Conservation (phyloP, 495 filamentous ascomycete species). For the Penicillium chermesinum region DNA sequence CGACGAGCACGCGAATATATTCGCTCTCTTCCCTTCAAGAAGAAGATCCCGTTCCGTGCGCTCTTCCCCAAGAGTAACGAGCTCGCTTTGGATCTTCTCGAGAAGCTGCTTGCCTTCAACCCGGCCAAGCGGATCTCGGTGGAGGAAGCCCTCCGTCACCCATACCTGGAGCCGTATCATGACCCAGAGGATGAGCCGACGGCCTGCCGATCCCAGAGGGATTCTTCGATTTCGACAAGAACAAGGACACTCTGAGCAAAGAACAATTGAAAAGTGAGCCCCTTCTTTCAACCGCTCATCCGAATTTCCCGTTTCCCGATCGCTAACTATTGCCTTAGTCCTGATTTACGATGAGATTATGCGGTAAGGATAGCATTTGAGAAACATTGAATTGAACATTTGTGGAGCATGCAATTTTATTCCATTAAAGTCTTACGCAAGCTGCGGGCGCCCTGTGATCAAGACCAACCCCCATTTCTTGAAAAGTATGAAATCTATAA, state of each 20-base stretch:
- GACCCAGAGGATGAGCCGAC: slow-evolving; percentile 99
- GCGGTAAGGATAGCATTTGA: slow-evolving; percentile 55
- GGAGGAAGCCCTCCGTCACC: slow-evolving; percentile 94
- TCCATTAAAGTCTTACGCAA: slow-evolving; percentile 8
- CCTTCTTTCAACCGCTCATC: neutral
- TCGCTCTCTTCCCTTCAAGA: slow-evolving; percentile 99
- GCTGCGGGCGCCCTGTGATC: neutral
- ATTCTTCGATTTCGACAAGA: slow-evolving; percentile 99
- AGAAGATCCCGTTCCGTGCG: slow-evolving; percentile 96
- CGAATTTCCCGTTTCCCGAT: neutral
- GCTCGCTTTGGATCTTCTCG: slow-evolving; percentile 85
- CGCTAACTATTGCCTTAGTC: slow-evolving; percentile 38
- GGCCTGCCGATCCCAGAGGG: slow-evolving; percentile 91
- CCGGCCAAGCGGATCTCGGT: slow-evolving; percentile 97
- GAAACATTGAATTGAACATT: neutral
- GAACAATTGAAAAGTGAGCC: slow-evolving; percentile 88
- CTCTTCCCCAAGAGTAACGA: slow-evolving; percentile 98
- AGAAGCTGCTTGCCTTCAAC: slow-evolving; percentile 96
- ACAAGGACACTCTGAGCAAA: slow-evolving; percentile 98
- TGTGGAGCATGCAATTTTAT: slow-evolving; percentile 15
- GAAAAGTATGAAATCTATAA: slow-evolving; percentile 4
- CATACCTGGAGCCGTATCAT: slow-evolving; percentile 98
- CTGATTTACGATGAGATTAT: slow-evolving; percentile 99
- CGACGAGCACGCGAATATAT: slow-evolving; percentile 98
- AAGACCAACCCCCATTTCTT: slow-evolving; percentile 1